Base-by-base conservation (phyloP, 2,329 filamentous ascomycete species). In the Xylaria sp. region DNA sequence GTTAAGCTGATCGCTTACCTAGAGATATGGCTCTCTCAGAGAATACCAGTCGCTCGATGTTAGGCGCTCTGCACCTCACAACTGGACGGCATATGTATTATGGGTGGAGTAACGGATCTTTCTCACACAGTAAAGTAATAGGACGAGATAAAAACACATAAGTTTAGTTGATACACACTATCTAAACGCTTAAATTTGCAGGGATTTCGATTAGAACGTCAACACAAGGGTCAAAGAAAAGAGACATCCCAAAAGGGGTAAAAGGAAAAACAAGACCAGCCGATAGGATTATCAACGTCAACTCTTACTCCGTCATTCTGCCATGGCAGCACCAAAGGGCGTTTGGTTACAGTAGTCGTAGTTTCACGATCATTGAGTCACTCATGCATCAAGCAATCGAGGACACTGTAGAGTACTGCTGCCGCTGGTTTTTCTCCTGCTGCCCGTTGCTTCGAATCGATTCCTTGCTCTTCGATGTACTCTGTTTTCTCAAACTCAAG, bases 381-480 rank as follows among this genome's bases (percentile, higher is more conserved):
- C 21, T 9, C 13, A 3, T 13, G 47, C 21, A 25, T 50, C 47
- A 50, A 13, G 47, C 47, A 9, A 50, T 21, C 8, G 47, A 50
- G 8, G 21, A 50, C 10, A 50, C 47, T 5, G 21, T 23, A 16
- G 21, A 16, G 47, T 21, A n/a, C 42, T 21, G 42, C 42, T 44
- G 42, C 18, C 9, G 47, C 47, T 50, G 47, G 2, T 35, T 1
- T 12, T 40, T 40, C 16, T 40, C 12, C 3, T 50, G 47, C 21
- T 50, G 10, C 23, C 47, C 21, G 23, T 50, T 25, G 10, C 47
- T 5, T 25, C 23, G 47, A 13, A 25, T 50, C 12, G 47, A 50
- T 25, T 50, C 47, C 47, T 50, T 50, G 47, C 21, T 50, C 47
- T 50, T 50, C 10, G 47, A 50, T 25, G 47, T 50, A 25, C 47